Base-by-base conservation (phyloP, 805 yeast species). In the Schwanniomyces sp. region DNA sequence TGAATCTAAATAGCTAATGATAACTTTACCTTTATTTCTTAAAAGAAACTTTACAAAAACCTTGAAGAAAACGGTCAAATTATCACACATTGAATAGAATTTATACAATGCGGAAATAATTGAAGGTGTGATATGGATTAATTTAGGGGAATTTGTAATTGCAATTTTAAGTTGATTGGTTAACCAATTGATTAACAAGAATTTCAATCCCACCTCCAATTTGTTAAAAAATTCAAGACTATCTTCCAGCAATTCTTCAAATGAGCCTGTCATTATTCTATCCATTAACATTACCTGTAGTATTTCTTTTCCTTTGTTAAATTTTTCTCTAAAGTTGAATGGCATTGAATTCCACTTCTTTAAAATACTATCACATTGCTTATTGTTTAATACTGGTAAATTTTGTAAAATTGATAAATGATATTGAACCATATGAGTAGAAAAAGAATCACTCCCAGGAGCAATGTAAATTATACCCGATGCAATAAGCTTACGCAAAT, bases 401-500 rank as follows among this genome's bases (percentile, higher is more conserved):
- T 84, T 82, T 50, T 79, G 76, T 46, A 87, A 66, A 7, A 87
- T 72, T 9, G 71, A 55, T 18, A 85, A 69, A 59, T 80, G 96
- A 38, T 75, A 75, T 6, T 59, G 53, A 4, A 67, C 56, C 42
- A 56, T 61, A 3, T 53, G 50, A 42, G 44, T 45, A 11, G 46
- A 32, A 21, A 40, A 10, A 44, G 46, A 43, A 2, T 58, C 55
- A 8, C 52, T 51, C 27, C 57, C 79, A 7, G 80, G 75, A 3
- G 74, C 67, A 10, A 82, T 64, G 63, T 87, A 89, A 40, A 91
- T 80, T 0, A 90, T 74, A 4, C 97, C 99, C 0, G 94, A 84
- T 8, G 97, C 89, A 40, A 92, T 91, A 32, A 91, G 69, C 54
- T 84, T 81, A 57, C 97, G 72, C 48, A 91, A 73, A 58, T 92